Base-by-base conservation (phyloP, 2,329 filamentous ascomycete species). In the Penicillium expansum region DNA sequence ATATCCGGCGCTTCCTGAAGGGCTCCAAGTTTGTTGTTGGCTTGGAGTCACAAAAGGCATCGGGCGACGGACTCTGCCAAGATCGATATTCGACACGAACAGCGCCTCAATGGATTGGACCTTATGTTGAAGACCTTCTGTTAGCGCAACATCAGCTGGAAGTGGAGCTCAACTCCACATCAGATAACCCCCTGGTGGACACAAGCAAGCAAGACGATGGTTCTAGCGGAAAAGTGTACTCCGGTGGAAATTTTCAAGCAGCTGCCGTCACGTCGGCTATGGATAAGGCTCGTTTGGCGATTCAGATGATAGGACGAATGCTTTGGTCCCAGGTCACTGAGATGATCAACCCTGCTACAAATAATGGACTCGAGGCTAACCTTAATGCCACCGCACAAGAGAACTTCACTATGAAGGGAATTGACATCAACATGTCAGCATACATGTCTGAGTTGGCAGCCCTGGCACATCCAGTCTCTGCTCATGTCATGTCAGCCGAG, bases 181-280 rank as follows among this genome's bases (percentile, higher is more conserved):
- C 85, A 0, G 87, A 89, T 64, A 90, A 89, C 66, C 86, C 83
- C 0, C 71, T 90, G 9, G 76, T 89, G 13, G 80, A 88, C 57
- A 63, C 72, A 0, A 61, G 58, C 0, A 63, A 60, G 5, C 42
- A 42, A 7, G 49, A 51, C 4, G 50, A 45, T 44, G 41, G 27
- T 22, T 55, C 56, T 5, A 43, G n/a, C n/a, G 69, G 67, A 5
- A 69, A 75, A 10, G 73, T 87, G 24, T 79, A 85, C 57, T 82
- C 85, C 50, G 86, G 86, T 2, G 86, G 84, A 24, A 90, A 90
- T 66, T 90, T 90, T 69, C 86, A 89, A 69, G 87, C 86, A 1
- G 75, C 75, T 7, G 75, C 80, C 1, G 74, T 89, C 29, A 88
- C 86, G 0, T 85, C 84, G 0, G 85, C 86, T 1, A 85, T 84